Evolutionary conservation across 441 rosid species (phyloP).

Genomic region (Sinapis alba): DNA sequence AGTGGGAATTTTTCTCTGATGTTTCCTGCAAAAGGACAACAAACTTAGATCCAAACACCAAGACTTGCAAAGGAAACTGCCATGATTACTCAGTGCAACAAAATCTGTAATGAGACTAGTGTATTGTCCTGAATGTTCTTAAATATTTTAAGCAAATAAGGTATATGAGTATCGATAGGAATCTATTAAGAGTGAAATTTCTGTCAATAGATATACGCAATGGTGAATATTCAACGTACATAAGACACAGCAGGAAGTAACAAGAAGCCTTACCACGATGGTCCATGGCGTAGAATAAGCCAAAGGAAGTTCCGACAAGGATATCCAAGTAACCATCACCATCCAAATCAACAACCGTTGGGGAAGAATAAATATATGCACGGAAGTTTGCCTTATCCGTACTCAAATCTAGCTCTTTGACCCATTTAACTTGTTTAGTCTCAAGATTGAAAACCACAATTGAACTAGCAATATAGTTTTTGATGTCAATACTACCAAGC

Average conservation of each 20-base stretch:
- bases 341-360: constrained; percentile 96
- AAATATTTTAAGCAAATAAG: background rate
- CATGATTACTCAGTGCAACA: constrained; percentile 14
- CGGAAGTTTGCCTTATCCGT: constrained; percentile 70
- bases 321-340: constrained; percentile 99
- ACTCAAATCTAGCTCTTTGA: constrained; percentile 79
- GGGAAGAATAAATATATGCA: constrained; percentile 93
- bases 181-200: background rate
- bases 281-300: constrained; percentile 94
- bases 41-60: constrained; percentile 36
- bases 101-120: background rate
- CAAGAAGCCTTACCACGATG: constrained; percentile 73
- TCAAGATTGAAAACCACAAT: constrained; percentile 94
- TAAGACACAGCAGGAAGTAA: constrained; percentile 5
- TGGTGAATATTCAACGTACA: background rate
- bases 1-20: constrained; percentile 89
- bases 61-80: constrained; percentile 23
- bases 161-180: background rate
- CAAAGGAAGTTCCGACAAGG: constrained; percentile 97
- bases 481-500: constrained; percentile 84
- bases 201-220: background rate
- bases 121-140: constrained; percentile 16
- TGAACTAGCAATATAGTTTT: constrained; percentile 86
- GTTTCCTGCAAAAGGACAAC: constrained; percentile 57
- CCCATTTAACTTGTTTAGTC: constrained; percentile 98